Conservation (phyloP, 768 basidiomycete species). For the Dentipellis fragilis region DNA sequence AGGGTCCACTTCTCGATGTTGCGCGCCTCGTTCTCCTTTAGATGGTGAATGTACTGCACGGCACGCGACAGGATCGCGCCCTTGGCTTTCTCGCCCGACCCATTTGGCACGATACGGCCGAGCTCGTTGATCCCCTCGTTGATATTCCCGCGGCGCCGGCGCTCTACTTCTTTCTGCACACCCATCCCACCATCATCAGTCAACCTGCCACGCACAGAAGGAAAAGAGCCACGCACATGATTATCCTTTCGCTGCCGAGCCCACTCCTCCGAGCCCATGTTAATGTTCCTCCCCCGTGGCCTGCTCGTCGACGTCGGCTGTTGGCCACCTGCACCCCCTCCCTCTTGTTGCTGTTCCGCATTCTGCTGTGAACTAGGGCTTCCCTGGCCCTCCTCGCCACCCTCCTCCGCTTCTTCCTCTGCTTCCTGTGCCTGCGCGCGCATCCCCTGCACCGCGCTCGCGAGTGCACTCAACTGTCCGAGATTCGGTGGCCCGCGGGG, state of each 20-base stretch:
- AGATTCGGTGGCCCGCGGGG: slow-evolving; percentile 58
- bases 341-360: neutral
- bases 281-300: slow-evolving; percentile 44
- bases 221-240: slow-evolving; percentile 39
- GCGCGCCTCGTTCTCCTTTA: slow-evolving; percentile 83
- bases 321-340: slow-evolving; percentile 5
- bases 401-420: neutral
- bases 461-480: slow-evolving; percentile 42
- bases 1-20: slow-evolving; percentile 93
- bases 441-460: slow-evolving; percentile 10
- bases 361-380: neutral
- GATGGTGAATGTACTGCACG: slow-evolving; percentile 84
- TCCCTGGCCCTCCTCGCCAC: neutral
- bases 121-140: slow-evolving; percentile 95
- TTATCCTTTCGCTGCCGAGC: slow-evolving; percentile 73
- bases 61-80: slow-evolving; percentile 82
- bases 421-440: neutral
- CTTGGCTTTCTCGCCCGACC: slow-evolving; percentile 81
- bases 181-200: neutral
- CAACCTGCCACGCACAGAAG: neutral
- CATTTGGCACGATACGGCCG: slow-evolving; percentile 79
- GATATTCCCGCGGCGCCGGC: slow-evolving; percentile 88
- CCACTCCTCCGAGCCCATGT: slow-evolving; percentile 74
- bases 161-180: slow-evolving; percentile 92
- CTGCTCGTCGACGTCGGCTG: slow-evolving; percentile 17